These are phyloP conservation scores for Cruciata laevipes DNA, from an alignment of 257 asterid species.

Conservation along the genomic window DNA sequence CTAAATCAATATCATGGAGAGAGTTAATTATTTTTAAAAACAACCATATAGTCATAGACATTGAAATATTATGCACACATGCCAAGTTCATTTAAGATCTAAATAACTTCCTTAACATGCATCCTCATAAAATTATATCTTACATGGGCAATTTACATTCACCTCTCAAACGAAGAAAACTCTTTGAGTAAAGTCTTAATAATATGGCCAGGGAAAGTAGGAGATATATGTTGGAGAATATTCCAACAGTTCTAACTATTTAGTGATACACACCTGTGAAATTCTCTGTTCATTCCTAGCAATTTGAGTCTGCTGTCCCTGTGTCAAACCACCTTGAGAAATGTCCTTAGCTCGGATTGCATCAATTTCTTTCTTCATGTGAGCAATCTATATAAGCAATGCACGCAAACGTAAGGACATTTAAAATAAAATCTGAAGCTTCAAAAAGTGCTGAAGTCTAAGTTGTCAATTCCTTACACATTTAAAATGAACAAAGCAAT, in stretches of 20 bases:
- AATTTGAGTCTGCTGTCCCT: conserved; percentile 99
- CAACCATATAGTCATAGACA: too few relatives aligned
- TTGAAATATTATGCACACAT: not conserved
- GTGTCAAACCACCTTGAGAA: conserved; percentile 98
- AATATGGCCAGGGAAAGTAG: not conserved
- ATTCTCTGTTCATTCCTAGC: conserved; percentile 98
- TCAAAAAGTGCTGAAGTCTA: not conserved
- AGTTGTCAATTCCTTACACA: not conserved
- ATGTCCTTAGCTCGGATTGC: conserved; percentile 98
- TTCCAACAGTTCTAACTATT: conserved; percentile 1
- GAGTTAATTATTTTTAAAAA: not conserved
- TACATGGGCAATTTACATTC: conserved; percentile 5
- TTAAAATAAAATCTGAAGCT: not conserved
- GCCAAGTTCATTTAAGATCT: not conserved
- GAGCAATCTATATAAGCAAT: conserved; percentile 54
- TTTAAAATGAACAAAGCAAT: not conserved
- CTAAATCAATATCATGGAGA: conserved; percentile 30
- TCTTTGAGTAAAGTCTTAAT: not conserved
- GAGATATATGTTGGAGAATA: not conserved
- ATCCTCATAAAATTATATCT: conserved; percentile 2
- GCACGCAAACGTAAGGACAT: not conserved
- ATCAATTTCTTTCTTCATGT: conserved; percentile 99
- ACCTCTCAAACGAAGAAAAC: conserved; percentile 3
- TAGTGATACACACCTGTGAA: conserved; percentile 52
- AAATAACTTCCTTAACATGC: not conserved